Percentiles rank a stretch among this genome's conserved stretches.
These are phyloP conservation scores for Scortechinia acanthostroma DNA, from an alignment of 2,329 filamentous ascomycete species.

Conservation along the genomic window DNA sequence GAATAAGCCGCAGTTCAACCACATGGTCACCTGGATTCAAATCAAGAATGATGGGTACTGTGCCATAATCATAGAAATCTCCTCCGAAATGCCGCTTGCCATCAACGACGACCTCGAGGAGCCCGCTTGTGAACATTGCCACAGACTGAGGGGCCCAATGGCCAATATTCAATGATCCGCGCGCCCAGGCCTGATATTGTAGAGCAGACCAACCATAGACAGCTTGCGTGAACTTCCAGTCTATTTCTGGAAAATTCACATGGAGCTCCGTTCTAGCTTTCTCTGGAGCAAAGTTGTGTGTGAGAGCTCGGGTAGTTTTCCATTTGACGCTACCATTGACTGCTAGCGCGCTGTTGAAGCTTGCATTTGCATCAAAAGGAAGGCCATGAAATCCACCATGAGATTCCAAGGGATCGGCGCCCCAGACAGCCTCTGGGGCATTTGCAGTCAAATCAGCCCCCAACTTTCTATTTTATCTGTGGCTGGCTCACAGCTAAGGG, in stretches of 20 bases:
- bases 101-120: conserved; percentile 43
- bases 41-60: conserved; percentile 35
- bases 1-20: background rate
- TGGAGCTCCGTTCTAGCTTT: conserved; percentile 23
- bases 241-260: conserved; percentile 35
- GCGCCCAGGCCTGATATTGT: conserved; percentile 48
- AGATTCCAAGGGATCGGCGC: conserved; percentile 43
- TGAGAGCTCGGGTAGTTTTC: background rate
- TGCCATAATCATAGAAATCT: conserved; percentile 40
- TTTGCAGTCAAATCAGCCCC: too few relatives aligned
- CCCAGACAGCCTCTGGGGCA: conserved; percentile 41
- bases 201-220: conserved; percentile 48
- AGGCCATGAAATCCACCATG: conserved; percentile 38
- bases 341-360: conserved; percentile 18
- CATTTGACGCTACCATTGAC: background rate
- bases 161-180: conserved; percentile 32
- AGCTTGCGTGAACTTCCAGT: conserved; percentile 40
- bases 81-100: conserved; percentile 41
- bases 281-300: background rate
- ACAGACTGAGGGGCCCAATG: conserved; percentile 17
- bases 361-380: conserved; percentile 23
- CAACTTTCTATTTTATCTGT: too few relatives aligned
- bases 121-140: conserved; percentile 31
- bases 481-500: too few relatives aligned
- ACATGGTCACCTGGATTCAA: conserved; percentile 19